Conservation (phyloP, 495 filamentous ascomycete species). For the Penicillium nucicola region DNA sequence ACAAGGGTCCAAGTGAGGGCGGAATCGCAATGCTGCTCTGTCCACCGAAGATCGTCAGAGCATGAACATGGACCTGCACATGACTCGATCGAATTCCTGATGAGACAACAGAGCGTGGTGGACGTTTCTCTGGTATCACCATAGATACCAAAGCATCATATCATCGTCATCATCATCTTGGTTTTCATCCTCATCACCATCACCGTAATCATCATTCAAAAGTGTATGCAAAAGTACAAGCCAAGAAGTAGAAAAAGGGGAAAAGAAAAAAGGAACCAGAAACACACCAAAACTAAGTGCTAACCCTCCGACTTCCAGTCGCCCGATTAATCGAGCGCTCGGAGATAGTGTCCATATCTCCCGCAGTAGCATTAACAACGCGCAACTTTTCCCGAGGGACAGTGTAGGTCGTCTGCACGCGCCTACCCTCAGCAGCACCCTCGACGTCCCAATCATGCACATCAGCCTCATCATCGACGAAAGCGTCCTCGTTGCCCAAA, state of each 20-base stretch:
- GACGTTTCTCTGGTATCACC: too few relatives aligned
- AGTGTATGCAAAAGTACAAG: slow-evolving; percentile 1
- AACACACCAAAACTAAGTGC: not conserved
- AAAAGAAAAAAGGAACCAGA: too few relatives aligned
- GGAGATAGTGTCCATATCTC: slow-evolving; percentile 34
- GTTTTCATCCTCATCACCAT: too few relatives aligned
- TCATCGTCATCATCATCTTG: too few relatives aligned
- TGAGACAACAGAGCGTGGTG: too few relatives aligned
- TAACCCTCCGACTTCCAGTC: slow-evolving; percentile 18
- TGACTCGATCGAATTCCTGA: too few relatives aligned
- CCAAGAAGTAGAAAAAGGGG: too few relatives aligned
- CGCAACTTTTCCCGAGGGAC: slow-evolving; percentile 80
- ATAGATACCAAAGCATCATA: too few relatives aligned
- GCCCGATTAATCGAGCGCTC: slow-evolving; percentile 26
- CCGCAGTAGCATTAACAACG: slow-evolving; percentile 69
- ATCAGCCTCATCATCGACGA: slow-evolving; percentile 46
- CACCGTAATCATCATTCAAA: not conserved
- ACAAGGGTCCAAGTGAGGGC: too few relatives aligned
- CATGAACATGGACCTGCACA: too few relatives aligned
- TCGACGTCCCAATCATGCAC: slow-evolving; percentile 91
- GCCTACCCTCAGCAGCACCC: slow-evolving; percentile 68
- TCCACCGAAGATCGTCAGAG: too few relatives aligned
- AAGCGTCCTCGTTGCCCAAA: slow-evolving; percentile 20
- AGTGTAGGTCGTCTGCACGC: slow-evolving; percentile 93
- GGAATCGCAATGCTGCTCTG: too few relatives aligned